Conservation (phyloP, 352 stramenopile genomes). For the Pythium pectinolyticum region DNA sequence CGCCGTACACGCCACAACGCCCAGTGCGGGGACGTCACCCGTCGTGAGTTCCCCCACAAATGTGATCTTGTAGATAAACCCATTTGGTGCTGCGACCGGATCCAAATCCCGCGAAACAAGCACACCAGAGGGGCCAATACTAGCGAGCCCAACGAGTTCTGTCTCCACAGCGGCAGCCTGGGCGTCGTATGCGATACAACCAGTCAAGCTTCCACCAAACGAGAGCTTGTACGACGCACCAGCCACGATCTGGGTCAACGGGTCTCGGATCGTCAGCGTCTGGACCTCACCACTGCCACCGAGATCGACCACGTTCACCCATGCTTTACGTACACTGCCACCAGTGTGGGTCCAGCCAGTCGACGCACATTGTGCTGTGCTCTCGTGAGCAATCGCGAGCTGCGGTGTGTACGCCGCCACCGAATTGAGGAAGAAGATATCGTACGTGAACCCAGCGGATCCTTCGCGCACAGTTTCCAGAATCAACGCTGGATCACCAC, state of each 20-base stretch:
- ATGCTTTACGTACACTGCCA: slow-evolving; percentile 45
- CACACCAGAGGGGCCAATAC: slow-evolving; percentile 42
- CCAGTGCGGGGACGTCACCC: slow-evolving; percentile 46
- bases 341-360: slow-evolving; percentile 35
- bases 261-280: slow-evolving; percentile 42
- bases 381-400: slow-evolving; percentile 41
- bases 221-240: slow-evolving; percentile 46
- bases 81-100: slow-evolving; percentile 42
- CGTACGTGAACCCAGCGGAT: slow-evolving; percentile 59
- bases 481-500: slow-evolving; percentile 55
- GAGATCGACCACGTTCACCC: slow-evolving; percentile 40
- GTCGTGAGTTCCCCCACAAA: slow-evolving; percentile 63
- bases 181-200: slow-evolving; percentile 44
- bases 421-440: slow-evolving; percentile 75
- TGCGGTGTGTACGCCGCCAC: slow-evolving; percentile 30
- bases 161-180: slow-evolving; percentile 25
- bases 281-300: slow-evolving; percentile 71
- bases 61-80: slow-evolving; percentile 63
- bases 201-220: slow-evolving; percentile 42
- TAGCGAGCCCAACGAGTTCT: slow-evolving; percentile 30
- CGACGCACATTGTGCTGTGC: slow-evolving; percentile 19
- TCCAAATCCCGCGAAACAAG: slow-evolving; percentile 50
- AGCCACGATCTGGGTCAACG: slow-evolving; percentile 13
- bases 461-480: slow-evolving; percentile 72
- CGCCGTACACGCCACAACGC: slow-evolving; percentile 24